These are phyloP conservation scores for Anisodus tanguticus DNA, from an alignment of 257 asterid species.

Conservation along the genomic window DNA sequence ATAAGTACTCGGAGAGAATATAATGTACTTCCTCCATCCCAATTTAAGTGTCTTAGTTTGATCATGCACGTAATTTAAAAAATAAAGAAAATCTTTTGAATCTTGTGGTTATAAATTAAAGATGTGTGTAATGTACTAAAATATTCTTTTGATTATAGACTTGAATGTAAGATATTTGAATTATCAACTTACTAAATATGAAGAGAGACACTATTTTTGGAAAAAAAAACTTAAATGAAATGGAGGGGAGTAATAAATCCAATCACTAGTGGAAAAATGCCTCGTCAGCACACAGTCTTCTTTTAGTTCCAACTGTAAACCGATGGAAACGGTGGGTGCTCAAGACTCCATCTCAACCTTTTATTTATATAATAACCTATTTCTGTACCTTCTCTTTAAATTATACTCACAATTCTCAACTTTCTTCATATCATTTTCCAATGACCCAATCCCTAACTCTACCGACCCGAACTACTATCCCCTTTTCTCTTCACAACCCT, in stretches of 20 bases:
- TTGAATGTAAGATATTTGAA: no score
- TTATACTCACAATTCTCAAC: not conserved
- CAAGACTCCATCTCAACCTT: not conserved
- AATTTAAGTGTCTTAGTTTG: no score
- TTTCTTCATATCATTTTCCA: slow-evolving; percentile 7
- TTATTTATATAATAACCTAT: slow-evolving; percentile 4
- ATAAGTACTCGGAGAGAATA: no score
- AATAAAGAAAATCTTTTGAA: no score
- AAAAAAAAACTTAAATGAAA: no score
- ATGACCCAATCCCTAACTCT: slow-evolving; percentile 35
- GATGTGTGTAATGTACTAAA: no score
- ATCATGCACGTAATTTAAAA: no score
- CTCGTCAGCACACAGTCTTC: slow-evolving; percentile 50
- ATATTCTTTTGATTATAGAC: no score
- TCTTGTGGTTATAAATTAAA: no score
- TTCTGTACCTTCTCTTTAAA: not conserved
- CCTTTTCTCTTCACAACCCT: not conserved
- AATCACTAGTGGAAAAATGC: slow-evolving; percentile 25
- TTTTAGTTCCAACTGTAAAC: slow-evolving; percentile 11
- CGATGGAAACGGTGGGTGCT: slow-evolving; percentile 19
- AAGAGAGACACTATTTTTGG: no score
- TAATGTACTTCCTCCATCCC: no score
- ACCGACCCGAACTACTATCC: slow-evolving; percentile 17
- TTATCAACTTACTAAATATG: no score
- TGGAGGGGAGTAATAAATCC: not conserved